phyloP scores from a whole-genome alignment of 495 filamentous ascomycete species.

The Penicillium turbatum region DNA sequence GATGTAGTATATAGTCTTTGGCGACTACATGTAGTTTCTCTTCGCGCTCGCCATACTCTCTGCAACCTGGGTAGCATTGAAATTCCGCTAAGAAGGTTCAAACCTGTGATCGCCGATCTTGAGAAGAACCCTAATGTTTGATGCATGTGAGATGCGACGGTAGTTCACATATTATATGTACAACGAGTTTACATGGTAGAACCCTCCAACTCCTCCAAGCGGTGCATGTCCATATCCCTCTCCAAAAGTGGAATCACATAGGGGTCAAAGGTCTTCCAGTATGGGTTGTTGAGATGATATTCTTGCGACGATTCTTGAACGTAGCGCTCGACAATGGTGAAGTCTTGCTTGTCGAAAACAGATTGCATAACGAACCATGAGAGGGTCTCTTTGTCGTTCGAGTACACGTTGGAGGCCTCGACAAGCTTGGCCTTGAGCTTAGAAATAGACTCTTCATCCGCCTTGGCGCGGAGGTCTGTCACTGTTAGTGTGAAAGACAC shows the following conservation, averaged over 20 bases:
- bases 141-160: neutral
- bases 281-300: constrained; percentile 62
- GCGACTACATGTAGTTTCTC: too few species aligned
- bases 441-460: constrained; percentile 53
- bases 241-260: constrained; percentile 62
- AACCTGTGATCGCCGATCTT: neutral
- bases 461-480: constrained; percentile 58
- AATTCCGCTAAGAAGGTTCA: too few species aligned
- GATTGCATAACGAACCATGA: constrained; percentile 68
- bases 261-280: constrained; percentile 67
- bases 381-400: constrained; percentile 61
- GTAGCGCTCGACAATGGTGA: constrained; percentile 68
- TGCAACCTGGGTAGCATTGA: too few species aligned
- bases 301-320: constrained; percentile 52
- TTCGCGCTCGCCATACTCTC: too few species aligned
- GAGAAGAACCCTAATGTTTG: neutral
- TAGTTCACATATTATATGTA: neutral
- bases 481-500: neutral
- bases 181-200: constrained; percentile 5
- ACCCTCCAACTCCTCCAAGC: constrained; percentile 51
- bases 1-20: too few species aligned
- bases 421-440: constrained; percentile 63
- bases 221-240: constrained; percentile 58
- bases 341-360: constrained; percentile 56
- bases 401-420: constrained; percentile 61